Evolutionary conservation across 176 grass and related monocot genomes (phyloP).

Genomic region (Paspalum vaginatum): DNA sequence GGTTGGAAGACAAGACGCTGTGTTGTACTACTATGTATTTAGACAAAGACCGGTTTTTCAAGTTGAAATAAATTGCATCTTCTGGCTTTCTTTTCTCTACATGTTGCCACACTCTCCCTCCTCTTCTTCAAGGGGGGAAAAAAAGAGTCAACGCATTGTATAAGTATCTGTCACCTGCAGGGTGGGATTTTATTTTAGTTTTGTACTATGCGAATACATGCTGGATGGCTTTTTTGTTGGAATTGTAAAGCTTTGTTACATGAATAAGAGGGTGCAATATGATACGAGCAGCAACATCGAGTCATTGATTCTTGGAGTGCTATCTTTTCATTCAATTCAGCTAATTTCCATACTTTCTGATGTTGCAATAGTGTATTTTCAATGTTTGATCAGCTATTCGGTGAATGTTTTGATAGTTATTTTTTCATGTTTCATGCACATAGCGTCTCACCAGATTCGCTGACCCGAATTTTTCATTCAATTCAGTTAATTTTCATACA

Average conservation of each 20-base stretch:
- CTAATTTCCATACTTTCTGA: no score
- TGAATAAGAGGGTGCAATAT: constrained; percentile 33
- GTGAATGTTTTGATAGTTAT: no score
- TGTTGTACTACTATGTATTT: constrained; percentile 58
- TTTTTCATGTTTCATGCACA: no score
- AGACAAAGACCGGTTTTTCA: constrained; percentile 29
- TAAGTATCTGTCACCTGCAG: constrained; percentile 10
- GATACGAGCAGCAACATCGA: background rate
- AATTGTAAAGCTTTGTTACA: constrained; percentile 49
- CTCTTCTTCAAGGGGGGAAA: background rate
- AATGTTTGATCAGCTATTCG: no score
- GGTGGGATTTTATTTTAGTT: constrained; percentile 2
- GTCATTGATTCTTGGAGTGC: background rate
- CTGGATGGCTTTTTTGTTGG: constrained; percentile 15
- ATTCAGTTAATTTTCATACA: no score
- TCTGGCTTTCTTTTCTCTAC: constrained; percentile 4
- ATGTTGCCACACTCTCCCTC: background rate
- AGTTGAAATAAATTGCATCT: constrained; percentile 51
- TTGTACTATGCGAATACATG: constrained; percentile 27
- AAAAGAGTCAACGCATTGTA: constrained; percentile 34
- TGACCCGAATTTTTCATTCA: no score
- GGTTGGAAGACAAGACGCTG: background rate
- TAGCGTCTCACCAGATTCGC: no score
- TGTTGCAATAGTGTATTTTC: no score
- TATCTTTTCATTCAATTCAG: no score